Evolutionary conservation across 805 yeast species (phyloP).

Genomic region (Kazachstania psychrophila): DNA sequence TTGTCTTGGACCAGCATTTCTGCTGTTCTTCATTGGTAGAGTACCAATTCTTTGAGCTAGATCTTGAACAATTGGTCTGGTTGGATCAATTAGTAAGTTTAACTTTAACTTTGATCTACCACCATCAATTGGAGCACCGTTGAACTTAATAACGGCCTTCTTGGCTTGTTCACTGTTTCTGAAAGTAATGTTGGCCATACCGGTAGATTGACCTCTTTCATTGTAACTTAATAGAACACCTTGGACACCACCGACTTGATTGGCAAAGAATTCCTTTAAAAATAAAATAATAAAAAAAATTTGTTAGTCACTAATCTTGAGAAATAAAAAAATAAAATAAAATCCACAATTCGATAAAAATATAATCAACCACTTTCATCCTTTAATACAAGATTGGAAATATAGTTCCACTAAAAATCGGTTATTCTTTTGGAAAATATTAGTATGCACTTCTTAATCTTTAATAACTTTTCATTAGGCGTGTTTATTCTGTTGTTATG

Average conservation of each 20-base stretch:
- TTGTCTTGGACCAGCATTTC: conserved; percentile 4
- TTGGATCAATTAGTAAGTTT: conserved; percentile 81
- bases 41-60: conserved; percentile 66
- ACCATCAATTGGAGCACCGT: conserved; percentile 88
- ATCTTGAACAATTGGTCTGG: conserved; percentile 43
- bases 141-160: conserved; percentile 71
- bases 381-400: not conserved
- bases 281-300: conserved; percentile 13
- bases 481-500: not conserved
- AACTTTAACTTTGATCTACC: conserved; percentile 68
- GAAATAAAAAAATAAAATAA: too few species aligned
- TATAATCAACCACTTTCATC: not conserved
- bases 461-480: conserved; percentile 1
- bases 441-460: not conserved
- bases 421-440: too few species aligned
- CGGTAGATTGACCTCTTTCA: conserved; percentile 82
- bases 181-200: conserved; percentile 83
- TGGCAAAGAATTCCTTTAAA: conserved; percentile 74
- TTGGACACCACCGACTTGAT: conserved; percentile 78
- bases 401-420: too few species aligned
- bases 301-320: too few species aligned
- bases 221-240: conserved; percentile 68
- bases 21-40: conserved; percentile 12
- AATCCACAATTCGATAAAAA: too few species aligned
- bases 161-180: conserved; percentile 58